Conservation (phyloP, 2,329 filamentous ascomycete genomes). For the Claviceps monticola region DNA sequence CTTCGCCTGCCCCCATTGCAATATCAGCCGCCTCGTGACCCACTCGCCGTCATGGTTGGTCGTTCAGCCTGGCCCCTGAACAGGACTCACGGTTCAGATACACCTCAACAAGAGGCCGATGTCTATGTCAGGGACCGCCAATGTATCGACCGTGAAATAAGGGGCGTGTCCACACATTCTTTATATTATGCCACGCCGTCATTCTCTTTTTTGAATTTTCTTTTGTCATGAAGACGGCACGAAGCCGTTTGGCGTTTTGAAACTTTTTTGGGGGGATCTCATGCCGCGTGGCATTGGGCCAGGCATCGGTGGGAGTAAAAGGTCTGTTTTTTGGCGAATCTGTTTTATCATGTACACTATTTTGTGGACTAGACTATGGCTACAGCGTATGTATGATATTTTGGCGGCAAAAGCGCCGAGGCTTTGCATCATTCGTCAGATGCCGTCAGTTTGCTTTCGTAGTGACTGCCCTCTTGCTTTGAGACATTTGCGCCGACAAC, state of each 20-base stretch:
- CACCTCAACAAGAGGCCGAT: not conserved
- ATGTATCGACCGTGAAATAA: not conserved
- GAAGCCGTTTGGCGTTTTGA: slow-evolving; percentile 1
- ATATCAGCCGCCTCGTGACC: slow-evolving; percentile 29
- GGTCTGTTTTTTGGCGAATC: not conserved
- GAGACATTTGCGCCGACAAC: not conserved
- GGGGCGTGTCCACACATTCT: not conserved
- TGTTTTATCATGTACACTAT: slow-evolving; percentile 1
- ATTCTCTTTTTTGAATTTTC: not conserved
- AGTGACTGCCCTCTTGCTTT: not conserved
- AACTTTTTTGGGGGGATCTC: not conserved
- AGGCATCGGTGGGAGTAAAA: slow-evolving; percentile 1
- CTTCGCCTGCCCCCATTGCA: slow-evolving; percentile 37
- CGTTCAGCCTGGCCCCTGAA: not conserved
- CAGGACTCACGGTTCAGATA: not conserved
- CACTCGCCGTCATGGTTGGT: not conserved
- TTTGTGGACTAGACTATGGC: not conserved
- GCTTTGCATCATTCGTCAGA: not conserved
- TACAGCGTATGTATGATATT: not conserved
- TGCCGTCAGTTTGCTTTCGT: too few species aligned
- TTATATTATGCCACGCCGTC: not conserved
- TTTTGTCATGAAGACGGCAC: not conserved
- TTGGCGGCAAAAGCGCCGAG: not conserved
- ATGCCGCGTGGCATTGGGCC: not conserved
- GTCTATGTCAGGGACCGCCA: not conserved